Conservation (phyloP, 2,329 filamentous ascomycete species). For the Trichoderma sp. region DNA sequence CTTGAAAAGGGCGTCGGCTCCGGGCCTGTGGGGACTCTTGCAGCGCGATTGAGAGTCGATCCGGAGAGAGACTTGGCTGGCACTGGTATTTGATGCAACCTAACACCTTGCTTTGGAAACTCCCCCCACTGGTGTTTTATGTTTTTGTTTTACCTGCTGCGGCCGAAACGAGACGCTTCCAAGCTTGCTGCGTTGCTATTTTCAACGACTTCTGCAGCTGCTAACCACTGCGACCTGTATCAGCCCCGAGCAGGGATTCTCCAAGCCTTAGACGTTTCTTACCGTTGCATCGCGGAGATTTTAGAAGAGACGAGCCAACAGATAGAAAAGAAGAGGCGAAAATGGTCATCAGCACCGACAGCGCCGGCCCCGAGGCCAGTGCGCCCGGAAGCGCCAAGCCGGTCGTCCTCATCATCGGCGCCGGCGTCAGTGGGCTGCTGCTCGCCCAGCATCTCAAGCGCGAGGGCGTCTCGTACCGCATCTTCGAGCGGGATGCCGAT, state of each 20-base stretch:
- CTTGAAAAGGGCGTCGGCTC: not conserved
- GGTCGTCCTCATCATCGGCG: conserved; percentile 40
- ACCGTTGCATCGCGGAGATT: conserved; percentile 1
- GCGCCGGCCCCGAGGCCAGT: not conserved
- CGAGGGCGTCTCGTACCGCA: conserved; percentile 42
- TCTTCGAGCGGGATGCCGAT: conserved; percentile 56
- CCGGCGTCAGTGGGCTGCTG: conserved; percentile 40
- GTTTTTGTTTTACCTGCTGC: not conserved
- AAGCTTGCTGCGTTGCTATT: not conserved
- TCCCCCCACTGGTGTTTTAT: not conserved
- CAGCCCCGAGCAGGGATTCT: conserved; percentile 4
- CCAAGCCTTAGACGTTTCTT: not conserved
- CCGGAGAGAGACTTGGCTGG: not conserved
- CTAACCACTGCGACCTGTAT: not conserved
- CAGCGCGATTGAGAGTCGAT: not conserved
- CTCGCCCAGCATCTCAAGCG: conserved; percentile 39
- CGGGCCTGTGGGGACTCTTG: not conserved
- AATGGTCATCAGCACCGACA: conserved; percentile 13
- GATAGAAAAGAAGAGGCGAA: not conserved
- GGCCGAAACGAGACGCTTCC: not conserved
- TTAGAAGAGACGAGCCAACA: not conserved
- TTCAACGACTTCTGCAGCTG: not conserved
- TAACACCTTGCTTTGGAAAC: not conserved
- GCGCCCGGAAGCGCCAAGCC: not conserved
- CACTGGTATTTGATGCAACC: not conserved